These are phyloP conservation scores for Letharia lupina DNA, from an alignment of 495 filamentous ascomycete species.

Conservation along the genomic window DNA sequence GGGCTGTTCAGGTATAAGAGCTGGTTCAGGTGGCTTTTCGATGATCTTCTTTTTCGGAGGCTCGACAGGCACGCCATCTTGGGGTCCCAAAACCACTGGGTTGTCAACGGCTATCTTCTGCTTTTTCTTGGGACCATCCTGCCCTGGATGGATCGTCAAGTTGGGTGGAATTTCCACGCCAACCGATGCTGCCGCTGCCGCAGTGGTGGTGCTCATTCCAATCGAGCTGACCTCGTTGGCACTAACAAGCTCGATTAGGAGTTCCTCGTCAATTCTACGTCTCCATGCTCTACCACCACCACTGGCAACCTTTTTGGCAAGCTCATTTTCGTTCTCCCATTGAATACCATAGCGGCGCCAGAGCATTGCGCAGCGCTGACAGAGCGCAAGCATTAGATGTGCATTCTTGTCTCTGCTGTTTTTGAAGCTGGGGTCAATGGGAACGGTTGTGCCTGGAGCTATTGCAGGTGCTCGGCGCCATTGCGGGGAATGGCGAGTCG, in stretches of 20 bases:
- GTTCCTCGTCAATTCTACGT: constrained; percentile 81
- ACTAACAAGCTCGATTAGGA: constrained; percentile 67
- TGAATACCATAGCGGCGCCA: constrained; percentile 95
- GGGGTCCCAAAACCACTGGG: constrained; percentile 42
- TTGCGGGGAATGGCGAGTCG: constrained; percentile 66
- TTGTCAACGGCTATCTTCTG: constrained; percentile 39
- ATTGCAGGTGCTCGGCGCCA: constrained; percentile 85
- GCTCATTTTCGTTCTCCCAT: constrained; percentile 91
- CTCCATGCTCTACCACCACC: constrained; percentile 81
- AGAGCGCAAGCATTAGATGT: constrained; percentile 76
- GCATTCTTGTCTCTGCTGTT: constrained; percentile 60
- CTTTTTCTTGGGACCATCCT: constrained; percentile 54
- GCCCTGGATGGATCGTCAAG: constrained; percentile 37
- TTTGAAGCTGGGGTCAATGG: constrained; percentile 57
- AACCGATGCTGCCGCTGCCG: constrained; percentile 38
- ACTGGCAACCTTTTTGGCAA: constrained; percentile 78
- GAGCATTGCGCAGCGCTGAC: constrained; percentile 76
- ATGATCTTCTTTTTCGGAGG: constrained; percentile 53
- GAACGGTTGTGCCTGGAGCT: constrained; percentile 58
- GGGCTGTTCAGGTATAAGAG: constrained; percentile 61
- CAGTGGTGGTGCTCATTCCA: constrained; percentile 39
- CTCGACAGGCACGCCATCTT: constrained; percentile 39
- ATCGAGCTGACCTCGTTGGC: constrained; percentile 44
- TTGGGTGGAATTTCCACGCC: constrained; percentile 36
- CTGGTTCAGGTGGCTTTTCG: constrained; percentile 50